These are phyloP conservation scores for Dunaliella sp. DNA, from an alignment of 139 green algal species.

Conservation along the genomic window DNA sequence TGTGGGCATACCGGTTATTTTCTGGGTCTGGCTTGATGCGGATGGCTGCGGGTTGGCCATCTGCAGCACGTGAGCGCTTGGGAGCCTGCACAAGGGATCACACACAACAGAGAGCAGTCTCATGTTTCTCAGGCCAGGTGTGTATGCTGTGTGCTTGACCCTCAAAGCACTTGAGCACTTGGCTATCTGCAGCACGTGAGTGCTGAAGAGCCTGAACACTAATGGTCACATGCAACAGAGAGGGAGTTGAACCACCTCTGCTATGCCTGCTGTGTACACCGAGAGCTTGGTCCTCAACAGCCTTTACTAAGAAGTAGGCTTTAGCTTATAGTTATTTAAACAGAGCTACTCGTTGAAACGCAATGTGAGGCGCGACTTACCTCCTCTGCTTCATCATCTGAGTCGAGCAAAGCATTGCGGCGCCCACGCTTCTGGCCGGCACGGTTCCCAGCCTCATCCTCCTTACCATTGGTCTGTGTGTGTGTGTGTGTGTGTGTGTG, in stretches of 20 bases:
- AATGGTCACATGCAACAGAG: not conserved
- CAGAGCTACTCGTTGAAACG: not conserved
- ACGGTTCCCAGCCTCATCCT: not conserved
- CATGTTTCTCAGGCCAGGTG: not conserved
- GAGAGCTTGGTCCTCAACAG: no score
- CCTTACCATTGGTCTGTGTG: not conserved
- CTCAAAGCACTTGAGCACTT: not conserved
- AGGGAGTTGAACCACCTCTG: not conserved
- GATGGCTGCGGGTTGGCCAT: not conserved
- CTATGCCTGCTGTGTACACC: no score
- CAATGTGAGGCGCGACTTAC: not conserved
- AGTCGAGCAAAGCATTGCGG: not conserved
- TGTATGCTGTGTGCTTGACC: not conserved
- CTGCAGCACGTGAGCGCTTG: not conserved
- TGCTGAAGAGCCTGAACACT: not conserved
- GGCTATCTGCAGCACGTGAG: not conserved
- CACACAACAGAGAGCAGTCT: not conserved
- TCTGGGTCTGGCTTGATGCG: not conserved
- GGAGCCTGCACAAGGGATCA: not conserved
- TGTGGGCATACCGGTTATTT: not conserved
- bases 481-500: not conserved
- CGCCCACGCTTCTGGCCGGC: not conserved
- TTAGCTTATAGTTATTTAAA: not conserved
- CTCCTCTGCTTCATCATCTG: constrained; percentile 2
- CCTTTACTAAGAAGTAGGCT: no score